Percentiles rank a stretch among this genome's conserved stretches.
Conservation (phyloP, 768 basidiomycete genomes). For the Lactarius psammicola region DNA sequence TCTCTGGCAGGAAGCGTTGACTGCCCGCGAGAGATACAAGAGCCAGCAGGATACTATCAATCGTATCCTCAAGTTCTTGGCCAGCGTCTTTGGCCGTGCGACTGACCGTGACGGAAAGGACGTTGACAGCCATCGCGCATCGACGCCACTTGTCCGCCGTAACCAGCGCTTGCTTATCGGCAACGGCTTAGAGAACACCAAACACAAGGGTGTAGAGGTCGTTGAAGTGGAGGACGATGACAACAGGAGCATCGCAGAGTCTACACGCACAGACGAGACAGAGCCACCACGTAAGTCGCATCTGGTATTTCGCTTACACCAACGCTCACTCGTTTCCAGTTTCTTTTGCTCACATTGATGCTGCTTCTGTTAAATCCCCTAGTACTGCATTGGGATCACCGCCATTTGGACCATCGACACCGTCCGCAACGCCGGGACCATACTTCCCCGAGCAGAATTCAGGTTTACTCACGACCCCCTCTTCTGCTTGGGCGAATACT, state of each 20-base stretch:
- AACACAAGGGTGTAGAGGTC: slow-evolving; percentile 39
- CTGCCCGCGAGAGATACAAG: slow-evolving; percentile 74
- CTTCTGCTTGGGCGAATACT: slow-evolving; percentile 8
- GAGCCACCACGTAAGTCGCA: background rate
- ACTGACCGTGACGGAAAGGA: slow-evolving; percentile 40
- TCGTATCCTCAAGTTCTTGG: slow-evolving; percentile 90
- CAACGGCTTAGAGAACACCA: slow-evolving; percentile 40
- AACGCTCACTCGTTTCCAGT: slow-evolving; percentile 4
- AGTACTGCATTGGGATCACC: slow-evolving; percentile 11
- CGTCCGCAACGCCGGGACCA: slow-evolving; percentile 1
- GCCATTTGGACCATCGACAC: slow-evolving; percentile 1
- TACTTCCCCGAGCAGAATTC: slow-evolving; percentile 14
- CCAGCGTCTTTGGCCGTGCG: slow-evolving; percentile 77
- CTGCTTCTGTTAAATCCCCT: slow-evolving; percentile 21
- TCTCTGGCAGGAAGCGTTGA: slow-evolving; percentile 90
- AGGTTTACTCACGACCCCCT: background rate
- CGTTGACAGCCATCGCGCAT: slow-evolving; percentile 36
- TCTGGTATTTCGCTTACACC: slow-evolving; percentile 9
- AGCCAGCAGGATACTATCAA: slow-evolving; percentile 97
- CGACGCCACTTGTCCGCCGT: slow-evolving; percentile 46
- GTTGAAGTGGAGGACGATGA: slow-evolving; percentile 45
- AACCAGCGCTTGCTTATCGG: slow-evolving; percentile 69
- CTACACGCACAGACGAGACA: slow-evolving; percentile 11
- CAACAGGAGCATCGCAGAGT: slow-evolving; percentile 32
- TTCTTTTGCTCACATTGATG: slow-evolving; percentile 26